Percentiles rank a stretch among this genome's conserved stretches.
These are phyloP conservation scores for Alternaria longipes DNA, from an alignment of 2,329 filamentous ascomycete species.

Conservation along the genomic window DNA sequence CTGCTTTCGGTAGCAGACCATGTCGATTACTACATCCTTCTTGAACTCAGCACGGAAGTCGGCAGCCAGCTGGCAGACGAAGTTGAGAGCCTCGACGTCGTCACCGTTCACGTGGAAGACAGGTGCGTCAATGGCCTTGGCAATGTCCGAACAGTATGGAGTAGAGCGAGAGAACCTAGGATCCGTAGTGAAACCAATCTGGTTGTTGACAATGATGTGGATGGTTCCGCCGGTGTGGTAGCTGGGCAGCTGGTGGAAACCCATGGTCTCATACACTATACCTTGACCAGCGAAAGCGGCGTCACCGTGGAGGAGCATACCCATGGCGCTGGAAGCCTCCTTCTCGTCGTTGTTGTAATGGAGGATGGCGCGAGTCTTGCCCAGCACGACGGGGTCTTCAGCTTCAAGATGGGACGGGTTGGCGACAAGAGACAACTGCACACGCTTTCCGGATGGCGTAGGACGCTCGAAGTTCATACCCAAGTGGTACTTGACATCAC, in stretches of 20 bases:
- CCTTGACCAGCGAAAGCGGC: constrained; percentile 96
- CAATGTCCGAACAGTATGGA: constrained; percentile 98
- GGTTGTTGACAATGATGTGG: constrained; percentile 98
- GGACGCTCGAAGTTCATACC: constrained; percentile 99
- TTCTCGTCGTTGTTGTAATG: constrained; percentile 99
- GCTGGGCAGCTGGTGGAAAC: constrained; percentile 92
- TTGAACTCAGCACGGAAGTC: constrained; percentile 99
- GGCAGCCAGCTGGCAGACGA: constrained; percentile 93
- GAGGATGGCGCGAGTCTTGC: constrained; percentile 96
- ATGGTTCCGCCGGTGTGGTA: constrained; percentile 98
- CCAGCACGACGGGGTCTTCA: constrained; percentile 95
- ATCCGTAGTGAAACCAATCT: constrained; percentile 99
- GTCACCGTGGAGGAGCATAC: constrained; percentile 94
- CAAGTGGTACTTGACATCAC: constrained; percentile 99
- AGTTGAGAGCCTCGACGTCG: constrained; percentile 98
- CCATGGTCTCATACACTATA: constrained; percentile 97
- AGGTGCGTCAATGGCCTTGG: constrained; percentile 97
- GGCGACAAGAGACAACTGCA: constrained; percentile 97
- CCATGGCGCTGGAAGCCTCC: constrained; percentile 89
- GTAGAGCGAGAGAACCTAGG: constrained; percentile 97
- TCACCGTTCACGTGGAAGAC: constrained; percentile 99
- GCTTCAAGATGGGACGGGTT: constrained; percentile 98
- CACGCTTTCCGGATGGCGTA: constrained; percentile 96
- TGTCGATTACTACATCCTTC: constrained; percentile 96
- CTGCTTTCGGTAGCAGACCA: constrained; percentile 98